Conservation (phyloP, 495 filamentous ascomycete genomes). For the Letharia columbiana region DNA sequence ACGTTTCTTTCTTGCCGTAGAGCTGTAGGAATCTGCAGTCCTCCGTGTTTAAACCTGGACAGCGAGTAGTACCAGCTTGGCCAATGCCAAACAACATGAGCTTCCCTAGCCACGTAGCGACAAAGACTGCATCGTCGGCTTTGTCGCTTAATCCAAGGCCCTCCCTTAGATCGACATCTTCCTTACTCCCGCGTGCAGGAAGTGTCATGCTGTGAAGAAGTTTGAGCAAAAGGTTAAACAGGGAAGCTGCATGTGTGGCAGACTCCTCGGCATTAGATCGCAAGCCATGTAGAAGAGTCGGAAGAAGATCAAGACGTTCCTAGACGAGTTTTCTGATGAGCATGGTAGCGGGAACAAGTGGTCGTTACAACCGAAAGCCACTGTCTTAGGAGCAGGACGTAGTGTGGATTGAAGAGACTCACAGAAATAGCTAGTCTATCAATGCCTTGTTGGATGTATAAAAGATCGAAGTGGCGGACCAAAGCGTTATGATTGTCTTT, state of each 20-base stretch:
- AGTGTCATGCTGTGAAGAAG: conserved; percentile 62
- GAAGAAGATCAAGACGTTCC: conserved; percentile 60
- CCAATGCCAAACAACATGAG: conserved; percentile 59
- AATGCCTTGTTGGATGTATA: conserved; percentile 83
- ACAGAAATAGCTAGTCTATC: conserved; percentile 47
- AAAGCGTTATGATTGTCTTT: conserved; percentile 65
- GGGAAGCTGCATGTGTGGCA: conserved; percentile 52
- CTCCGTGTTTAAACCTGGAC: conserved; percentile 58
- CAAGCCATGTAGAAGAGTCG: conserved; percentile 64
- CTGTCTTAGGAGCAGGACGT: neutral
- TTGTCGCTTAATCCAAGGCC: conserved; percentile 54
- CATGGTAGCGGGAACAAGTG: neutral
- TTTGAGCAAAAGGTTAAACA: conserved; percentile 80
- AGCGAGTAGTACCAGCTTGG: conserved; percentile 37
- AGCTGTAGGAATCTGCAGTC: conserved; percentile 70
- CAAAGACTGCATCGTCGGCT: conserved; percentile 58
- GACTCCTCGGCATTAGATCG: conserved; percentile 51
- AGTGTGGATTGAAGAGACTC: conserved; percentile 3
- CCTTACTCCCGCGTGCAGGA: conserved; percentile 65
- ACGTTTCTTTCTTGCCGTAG: conserved; percentile 56
- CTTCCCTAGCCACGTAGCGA: conserved; percentile 71
- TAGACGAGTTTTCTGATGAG: conserved; percentile 15
- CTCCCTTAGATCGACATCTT: conserved; percentile 61
- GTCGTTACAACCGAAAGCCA: no score
- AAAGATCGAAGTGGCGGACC: conserved; percentile 78